Evolutionary conservation across 257 asterid species (phyloP), one percentile per base, ranked within the genome.

Genomic region (Nemophila menziesii): DNA sequence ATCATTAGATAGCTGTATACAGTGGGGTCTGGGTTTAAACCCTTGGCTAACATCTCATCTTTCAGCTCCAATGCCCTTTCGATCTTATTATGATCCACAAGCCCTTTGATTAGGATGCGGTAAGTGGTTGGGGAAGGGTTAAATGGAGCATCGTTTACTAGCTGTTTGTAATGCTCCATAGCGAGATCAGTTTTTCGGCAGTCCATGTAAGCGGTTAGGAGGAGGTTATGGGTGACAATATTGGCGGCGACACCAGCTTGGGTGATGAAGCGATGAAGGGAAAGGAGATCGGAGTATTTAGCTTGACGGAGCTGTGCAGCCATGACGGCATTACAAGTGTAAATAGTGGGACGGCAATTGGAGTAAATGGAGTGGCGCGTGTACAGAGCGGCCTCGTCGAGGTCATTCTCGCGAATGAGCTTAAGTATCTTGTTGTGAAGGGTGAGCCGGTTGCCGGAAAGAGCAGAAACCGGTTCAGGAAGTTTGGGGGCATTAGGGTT

Each of bases 311-410:
- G 79, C 65, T 60, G 95, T 22, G 97, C 97, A 0, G 89, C 68
- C 86, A 87, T 68, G 2, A 87, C 95, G 4, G 93, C 70, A 27
- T 83, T 87, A 48, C 93, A 80, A 5, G 97, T 87, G 63, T 64
- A 74, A 10, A 87, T 78, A 13, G 97, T 87, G 3, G 97, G 95
- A 10, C 92, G 80, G 62, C 93, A 79, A 33, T 87, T 87, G 42
- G 97, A 87, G 58, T 87, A 87, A 22, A 87, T 66, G 9, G 95
- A 83, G 71, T 87, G 97, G 54, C 97, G 93, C 36, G 97, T 87
- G 67, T 60, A 70, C 22, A 87, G 73, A 24, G 97, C 95, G 21
- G 93, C 95, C 59, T 87, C 95, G 10, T 87, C 95, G 44, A 87
- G 77, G 52, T 87, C 97, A 40, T 87, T 80, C 58, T 87, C 93